A percentile compares a stretch with the other conserved stretches of the same genome.
phyloP scores from a whole-genome alignment of 176 grass and related monocot species.

The Rhynchospora tenuis region DNA sequence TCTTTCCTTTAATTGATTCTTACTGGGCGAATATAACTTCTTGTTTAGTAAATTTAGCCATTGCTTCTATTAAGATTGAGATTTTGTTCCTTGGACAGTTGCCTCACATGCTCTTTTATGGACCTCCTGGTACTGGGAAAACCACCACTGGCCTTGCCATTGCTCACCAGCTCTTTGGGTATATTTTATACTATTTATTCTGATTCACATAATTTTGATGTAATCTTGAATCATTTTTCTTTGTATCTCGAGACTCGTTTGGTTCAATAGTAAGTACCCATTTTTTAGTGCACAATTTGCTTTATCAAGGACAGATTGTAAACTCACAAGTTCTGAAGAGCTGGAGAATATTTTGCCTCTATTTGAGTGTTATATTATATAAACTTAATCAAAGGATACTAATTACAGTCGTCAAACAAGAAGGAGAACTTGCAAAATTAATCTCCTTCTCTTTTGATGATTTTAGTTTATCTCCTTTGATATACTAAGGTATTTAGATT shows the following conservation, averaged over 20 bases:
- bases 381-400: neutral
- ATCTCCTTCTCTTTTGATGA: too few species aligned
- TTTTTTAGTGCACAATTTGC: neutral
- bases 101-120: conserved; percentile 97
- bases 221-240: conserved; percentile 3
- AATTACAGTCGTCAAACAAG: neutral
- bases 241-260: neutral
- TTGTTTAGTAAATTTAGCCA: neutral
- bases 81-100: conserved; percentile 39
- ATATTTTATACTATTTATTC: conserved; percentile 9
- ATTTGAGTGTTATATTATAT: neutral
- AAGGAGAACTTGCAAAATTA: neutral
- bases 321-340: neutral
- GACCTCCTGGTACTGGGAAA: conserved; percentile 89
- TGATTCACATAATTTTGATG: neutral
- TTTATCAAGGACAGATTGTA: neutral
- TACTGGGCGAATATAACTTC: neutral
- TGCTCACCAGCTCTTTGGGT: conserved; percentile 93
- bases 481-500: neutral
- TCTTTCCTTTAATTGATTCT: neutral
- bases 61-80: neutral
- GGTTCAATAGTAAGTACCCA: neutral
- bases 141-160: conserved; percentile 90
- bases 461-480: neutral
- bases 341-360: neutral